A percentile compares a stretch with the other conserved stretches of the same genome.
phyloP scores from a whole-genome alignment of 306 rosid species.

The Prunus fruticosa region DNA sequence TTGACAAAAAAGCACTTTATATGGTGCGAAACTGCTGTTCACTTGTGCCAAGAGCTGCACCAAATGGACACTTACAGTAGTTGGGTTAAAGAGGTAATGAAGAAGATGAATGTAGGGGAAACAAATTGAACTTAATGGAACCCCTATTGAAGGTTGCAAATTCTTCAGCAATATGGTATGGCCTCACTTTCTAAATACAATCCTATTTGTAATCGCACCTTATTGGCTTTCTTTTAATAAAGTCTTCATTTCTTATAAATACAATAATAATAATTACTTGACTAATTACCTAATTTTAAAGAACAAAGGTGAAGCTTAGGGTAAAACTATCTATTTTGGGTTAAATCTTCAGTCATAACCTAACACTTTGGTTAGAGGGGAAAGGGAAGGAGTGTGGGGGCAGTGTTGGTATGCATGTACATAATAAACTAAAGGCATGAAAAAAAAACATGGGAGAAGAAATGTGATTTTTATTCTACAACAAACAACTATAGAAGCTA shows the following conservation, averaged over 20 bases:
- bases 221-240: not conserved
- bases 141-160: not conserved
- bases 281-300: too few relatives aligned
- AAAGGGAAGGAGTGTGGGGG: not conserved
- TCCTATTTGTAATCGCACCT: not conserved
- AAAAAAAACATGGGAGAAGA: not conserved
- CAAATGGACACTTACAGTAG: not conserved
- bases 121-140: not conserved
- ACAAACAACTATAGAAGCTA: not conserved
- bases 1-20: not conserved
- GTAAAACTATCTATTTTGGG: not conserved
- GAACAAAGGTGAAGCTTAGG: not conserved
- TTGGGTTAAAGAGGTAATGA: not conserved
- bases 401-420: not conserved
- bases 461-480: not conserved
- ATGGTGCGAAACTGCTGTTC: not conserved
- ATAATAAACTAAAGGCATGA: not conserved
- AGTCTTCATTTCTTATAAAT: not conserved
- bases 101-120: not conserved
- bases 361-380: not conserved
- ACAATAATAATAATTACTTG: not conserved
- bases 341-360: not conserved
- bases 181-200: not conserved
- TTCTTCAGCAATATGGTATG: not conserved
- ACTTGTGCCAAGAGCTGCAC: not conserved